Evolutionary conservation across 2,329 filamentous ascomycete genomes (phyloP).

Genomic region (Hortaea werneckii): DNA sequence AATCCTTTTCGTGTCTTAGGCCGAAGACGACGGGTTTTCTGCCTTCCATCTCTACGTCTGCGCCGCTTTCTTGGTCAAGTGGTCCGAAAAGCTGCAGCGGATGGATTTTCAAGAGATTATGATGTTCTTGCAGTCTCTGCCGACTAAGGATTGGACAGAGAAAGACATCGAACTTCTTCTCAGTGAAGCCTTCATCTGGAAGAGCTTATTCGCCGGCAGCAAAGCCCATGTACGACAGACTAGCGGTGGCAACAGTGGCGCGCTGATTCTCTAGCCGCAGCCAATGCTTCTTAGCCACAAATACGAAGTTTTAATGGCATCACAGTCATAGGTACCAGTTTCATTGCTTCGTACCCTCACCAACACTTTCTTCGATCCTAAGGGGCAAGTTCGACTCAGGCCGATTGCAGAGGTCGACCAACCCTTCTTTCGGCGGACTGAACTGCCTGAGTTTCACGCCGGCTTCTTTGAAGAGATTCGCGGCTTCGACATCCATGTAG

Average conservation of each 20-base stretch:
- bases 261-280: conserved; percentile 10
- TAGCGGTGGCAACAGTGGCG: conserved; percentile 7
- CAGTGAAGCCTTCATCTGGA: conserved; percentile 97
- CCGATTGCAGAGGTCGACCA: conserved; percentile 17
- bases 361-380: too few species aligned
- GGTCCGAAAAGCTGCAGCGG: conserved; percentile 86
- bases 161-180: conserved; percentile 94
- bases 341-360: too few species aligned
- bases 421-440: conserved; percentile 45
- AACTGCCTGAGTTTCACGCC: conserved; percentile 83
- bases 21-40: conserved; percentile 96
- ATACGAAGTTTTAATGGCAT: not conserved
- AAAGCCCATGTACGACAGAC: conserved; percentile 61
- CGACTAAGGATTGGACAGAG: conserved; percentile 89
- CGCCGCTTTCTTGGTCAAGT: conserved; percentile 94
- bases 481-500: conserved; percentile 77
- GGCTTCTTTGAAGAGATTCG: conserved; percentile 70
- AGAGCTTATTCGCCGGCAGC: conserved; percentile 90
- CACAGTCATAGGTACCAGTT: not conserved
- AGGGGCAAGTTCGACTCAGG: not conserved
- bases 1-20: conserved; percentile 41
- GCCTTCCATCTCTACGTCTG: conserved; percentile 98
- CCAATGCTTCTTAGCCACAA: not conserved
- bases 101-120: conserved; percentile 99
- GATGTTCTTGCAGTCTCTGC: conserved; percentile 96